phyloP scores from a whole-genome alignment of 2,329 filamentous ascomycete genomes.

The Ceratocystis huliohia region DNA sequence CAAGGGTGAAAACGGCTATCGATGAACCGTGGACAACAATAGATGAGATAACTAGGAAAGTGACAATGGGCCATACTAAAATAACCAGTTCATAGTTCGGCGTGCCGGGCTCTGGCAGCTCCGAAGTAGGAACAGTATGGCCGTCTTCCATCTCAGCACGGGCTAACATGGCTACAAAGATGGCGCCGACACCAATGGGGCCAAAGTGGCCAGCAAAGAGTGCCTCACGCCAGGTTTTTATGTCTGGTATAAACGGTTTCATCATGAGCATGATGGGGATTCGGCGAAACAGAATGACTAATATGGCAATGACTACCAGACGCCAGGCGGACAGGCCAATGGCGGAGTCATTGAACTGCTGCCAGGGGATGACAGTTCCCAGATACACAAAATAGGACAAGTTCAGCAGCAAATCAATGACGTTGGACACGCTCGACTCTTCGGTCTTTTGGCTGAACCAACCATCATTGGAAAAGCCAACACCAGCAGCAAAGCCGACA shows the following conservation, averaged over 20 bases:
- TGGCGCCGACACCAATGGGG: constrained; percentile 90
- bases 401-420: constrained; percentile 94
- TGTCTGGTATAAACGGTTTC: constrained; percentile 87
- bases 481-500: constrained; percentile 85
- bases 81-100: constrained; percentile 59
- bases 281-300: constrained; percentile 90
- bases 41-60: constrained; percentile 85
- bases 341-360: constrained; percentile 64
- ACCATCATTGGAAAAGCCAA: constrained; percentile 98
- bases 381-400: constrained; percentile 97
- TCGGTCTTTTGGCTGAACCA: constrained; percentile 99
- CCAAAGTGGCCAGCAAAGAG: constrained; percentile 96
- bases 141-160: constrained; percentile 78
- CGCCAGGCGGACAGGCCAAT: constrained; percentile 77
- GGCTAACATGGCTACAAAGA: constrained; percentile 87
- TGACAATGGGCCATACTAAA: constrained; percentile 89
- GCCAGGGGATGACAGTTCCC: constrained; percentile 93
- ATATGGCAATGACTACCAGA: constrained; percentile 79
- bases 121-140: constrained; percentile 57
- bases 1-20: constrained; percentile 90
- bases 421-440: constrained; percentile 96
- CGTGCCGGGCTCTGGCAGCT: constrained; percentile 42
- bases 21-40: constrained; percentile 97
- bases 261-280: constrained; percentile 87
- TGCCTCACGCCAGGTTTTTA: constrained; percentile 96